Base-by-base conservation (phyloP, 2,329 filamentous ascomycete genomes). In the Fusarium marasasianum region DNA sequence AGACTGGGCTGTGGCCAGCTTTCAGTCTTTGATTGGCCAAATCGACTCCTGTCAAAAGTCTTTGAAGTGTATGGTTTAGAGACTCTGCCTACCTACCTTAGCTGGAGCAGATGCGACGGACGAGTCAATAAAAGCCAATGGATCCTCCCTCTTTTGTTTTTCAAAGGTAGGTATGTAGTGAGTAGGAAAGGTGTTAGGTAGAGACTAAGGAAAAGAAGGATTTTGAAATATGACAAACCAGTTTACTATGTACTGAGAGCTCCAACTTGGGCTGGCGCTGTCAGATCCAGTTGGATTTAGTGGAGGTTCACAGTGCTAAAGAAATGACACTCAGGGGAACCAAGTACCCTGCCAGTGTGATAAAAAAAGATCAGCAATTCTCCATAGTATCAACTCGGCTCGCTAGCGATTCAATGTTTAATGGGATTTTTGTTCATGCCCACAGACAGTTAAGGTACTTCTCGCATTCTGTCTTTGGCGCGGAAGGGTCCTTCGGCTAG, bases 1-100 rank as follows among this genome's bases (percentile, higher is more conserved):
- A 43, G 50, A 65, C 37, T 54, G 22, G 56, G 63, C 51, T 78
- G 76, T 78, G 75, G 76, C 76, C 75, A 78, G 67, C 76, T 78
- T 78, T 66, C 75, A 66, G 60, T 62, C 58, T 59, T 58, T 76
- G 73, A 78, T 78, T 78, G 76, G 76, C 55, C 59, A 54, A 43
- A 40, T 48, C 14, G 31, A 18, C 48, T 40, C 51, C 24, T 55
- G 37, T 48, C 44, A 54, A 48, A 44, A 26, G 53, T 41, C 54
- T 68, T 47, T 40, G 47, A 18, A 73, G 14, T 48, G 71, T 57
- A 57, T 63, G 55, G 67, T 75, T 69, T 65, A 54, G 31, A 50
- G 37, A 56, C 55, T 38, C 29, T 41, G 40, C 33, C 33, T 35
- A 35, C 31, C 33, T 43, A 12, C 26, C 26, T 48, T 33, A 41